These are phyloP conservation scores for Trametes elegans DNA, from an alignment of 768 basidiomycete genomes.

Conservation along the genomic window DNA sequence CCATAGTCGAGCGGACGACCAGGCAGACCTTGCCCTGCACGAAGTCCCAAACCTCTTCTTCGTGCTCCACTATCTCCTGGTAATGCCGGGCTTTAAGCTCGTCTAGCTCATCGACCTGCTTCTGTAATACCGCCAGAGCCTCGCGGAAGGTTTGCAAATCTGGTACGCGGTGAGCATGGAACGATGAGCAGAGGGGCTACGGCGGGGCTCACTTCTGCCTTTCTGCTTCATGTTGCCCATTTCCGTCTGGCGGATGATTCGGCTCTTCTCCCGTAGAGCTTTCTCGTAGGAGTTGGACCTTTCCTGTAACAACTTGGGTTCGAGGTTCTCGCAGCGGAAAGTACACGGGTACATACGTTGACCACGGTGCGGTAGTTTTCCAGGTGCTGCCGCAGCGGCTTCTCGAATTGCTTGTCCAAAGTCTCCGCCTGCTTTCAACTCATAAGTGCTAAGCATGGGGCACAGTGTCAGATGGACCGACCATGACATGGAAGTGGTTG, in stretches of 20 bases:
- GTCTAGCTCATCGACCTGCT: slow-evolving; percentile 91
- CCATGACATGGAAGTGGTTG: slow-evolving; percentile 91
- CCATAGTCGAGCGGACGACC: slow-evolving; percentile 86
- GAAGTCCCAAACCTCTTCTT: slow-evolving; percentile 94
- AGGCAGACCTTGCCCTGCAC: slow-evolving; percentile 87
- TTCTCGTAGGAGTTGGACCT: slow-evolving; percentile 83
- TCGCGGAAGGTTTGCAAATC: slow-evolving; percentile 88
- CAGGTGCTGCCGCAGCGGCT: slow-evolving; percentile 81
- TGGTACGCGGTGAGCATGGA: slow-evolving; percentile 30
- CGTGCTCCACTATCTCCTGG: slow-evolving; percentile 84
- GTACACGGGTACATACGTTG: slow-evolving; percentile 44
- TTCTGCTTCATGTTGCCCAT: slow-evolving; percentile 80
- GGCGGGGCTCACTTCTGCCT: slow-evolving; percentile 66
- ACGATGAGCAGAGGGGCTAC: not conserved
- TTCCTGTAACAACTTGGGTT: too few species aligned
- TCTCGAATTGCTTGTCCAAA: slow-evolving; percentile 85
- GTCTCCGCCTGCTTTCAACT: slow-evolving; percentile 62
- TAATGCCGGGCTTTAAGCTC: slow-evolving; percentile 83
- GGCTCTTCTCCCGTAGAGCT: slow-evolving; percentile 78
- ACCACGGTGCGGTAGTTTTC: slow-evolving; percentile 77
- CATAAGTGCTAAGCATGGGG: not conserved
- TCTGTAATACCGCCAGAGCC: slow-evolving; percentile 75
- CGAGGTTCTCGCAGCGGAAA: too few species aligned
- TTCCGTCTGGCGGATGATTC: slow-evolving; percentile 83
- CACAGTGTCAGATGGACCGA: slow-evolving; percentile 36